phyloP scores from a whole-genome alignment of 495 filamentous ascomycete genomes.

The Lindgomyces ingoldianus region DNA sequence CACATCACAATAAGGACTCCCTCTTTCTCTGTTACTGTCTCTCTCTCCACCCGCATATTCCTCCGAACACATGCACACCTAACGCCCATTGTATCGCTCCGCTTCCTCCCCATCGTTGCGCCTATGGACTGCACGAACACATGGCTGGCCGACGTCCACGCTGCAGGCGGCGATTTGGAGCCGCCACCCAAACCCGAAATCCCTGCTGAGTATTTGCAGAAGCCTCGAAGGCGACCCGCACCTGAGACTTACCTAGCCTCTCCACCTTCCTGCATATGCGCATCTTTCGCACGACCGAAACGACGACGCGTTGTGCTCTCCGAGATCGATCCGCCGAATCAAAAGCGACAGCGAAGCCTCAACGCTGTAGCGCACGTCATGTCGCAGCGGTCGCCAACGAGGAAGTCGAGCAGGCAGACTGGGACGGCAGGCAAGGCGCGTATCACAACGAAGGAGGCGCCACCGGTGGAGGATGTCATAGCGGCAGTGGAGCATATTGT shows the following conservation, averaged over 20 bases:
- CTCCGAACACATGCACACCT: no score
- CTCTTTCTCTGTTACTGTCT: no score
- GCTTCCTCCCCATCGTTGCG: constrained; percentile 6
- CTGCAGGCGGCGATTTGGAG: constrained; percentile 24
- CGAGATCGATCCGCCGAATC: constrained; percentile 27
- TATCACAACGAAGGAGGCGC: constrained; percentile 14
- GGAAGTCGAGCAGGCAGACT: constrained; percentile 14
- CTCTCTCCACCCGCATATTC: no score
- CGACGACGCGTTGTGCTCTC: constrained; percentile 22
- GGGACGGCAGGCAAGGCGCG: constrained; percentile 17
- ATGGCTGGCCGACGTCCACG: constrained; percentile 25
- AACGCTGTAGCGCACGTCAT: constrained; percentile 4
- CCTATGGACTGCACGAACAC: constrained; percentile 15
- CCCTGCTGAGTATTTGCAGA: constrained; percentile 26
- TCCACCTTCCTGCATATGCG: constrained; percentile 13
- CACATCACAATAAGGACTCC: no score
- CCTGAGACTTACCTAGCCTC: constrained; percentile 12
- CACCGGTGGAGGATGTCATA: constrained; percentile 10
- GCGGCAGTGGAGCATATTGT: constrained; percentile 13
- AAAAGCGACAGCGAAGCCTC: constrained; percentile 25
- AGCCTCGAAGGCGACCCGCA: constrained; percentile 27
- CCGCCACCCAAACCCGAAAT: constrained; percentile 25
- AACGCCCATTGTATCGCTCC: no score
- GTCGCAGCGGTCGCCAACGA: constrained; percentile 17
- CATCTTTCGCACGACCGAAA: constrained; percentile 17